Evolutionary conservation across 164 flowering plant species (phyloP).

Genomic region (Sextonia rubra): DNA sequence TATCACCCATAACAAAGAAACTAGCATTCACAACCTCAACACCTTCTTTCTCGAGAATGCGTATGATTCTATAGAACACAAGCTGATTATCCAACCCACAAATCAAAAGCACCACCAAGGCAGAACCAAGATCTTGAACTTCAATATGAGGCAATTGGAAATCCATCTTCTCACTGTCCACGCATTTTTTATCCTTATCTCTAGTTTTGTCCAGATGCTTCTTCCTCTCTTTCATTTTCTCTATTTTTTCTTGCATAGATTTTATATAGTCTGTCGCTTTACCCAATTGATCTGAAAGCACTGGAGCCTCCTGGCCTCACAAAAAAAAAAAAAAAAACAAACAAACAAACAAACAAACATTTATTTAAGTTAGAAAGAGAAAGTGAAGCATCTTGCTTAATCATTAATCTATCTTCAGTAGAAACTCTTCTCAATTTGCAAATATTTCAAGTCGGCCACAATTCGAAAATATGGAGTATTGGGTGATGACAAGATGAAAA

Average conservation of each 20-base stretch:
- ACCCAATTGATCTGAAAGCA: constrained; percentile 56
- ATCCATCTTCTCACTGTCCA: constrained; percentile 1
- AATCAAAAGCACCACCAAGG: constrained; percentile 39
- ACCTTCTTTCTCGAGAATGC: constrained; percentile 55
- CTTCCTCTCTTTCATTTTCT: constrained; percentile 51
- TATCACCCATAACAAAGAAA: constrained; percentile 30
- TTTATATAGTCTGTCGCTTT: constrained; percentile 57
- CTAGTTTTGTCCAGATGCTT: constrained; percentile 21
- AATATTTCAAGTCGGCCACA: neutral
- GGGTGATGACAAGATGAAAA: neutral
- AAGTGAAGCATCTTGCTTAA: neutral
- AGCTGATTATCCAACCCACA: constrained; percentile 41
- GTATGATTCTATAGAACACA: constrained; percentile 44
- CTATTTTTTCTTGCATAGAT: constrained; percentile 42
- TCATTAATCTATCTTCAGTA: neutral
- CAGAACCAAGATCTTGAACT: constrained; percentile 36
- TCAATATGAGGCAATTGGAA: constrained; percentile 31
- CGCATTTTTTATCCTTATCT: neutral
- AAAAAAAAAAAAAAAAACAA: no score
- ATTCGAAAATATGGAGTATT: neutral
- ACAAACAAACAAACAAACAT: no score
- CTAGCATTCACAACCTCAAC: constrained; percentile 55
- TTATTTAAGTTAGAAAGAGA: neutral
- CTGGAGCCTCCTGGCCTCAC: constrained; percentile 26
- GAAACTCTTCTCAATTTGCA: neutral